Conservation (phyloP, 108 stramenopile genomes). For the Nitzschia sp. region DNA sequence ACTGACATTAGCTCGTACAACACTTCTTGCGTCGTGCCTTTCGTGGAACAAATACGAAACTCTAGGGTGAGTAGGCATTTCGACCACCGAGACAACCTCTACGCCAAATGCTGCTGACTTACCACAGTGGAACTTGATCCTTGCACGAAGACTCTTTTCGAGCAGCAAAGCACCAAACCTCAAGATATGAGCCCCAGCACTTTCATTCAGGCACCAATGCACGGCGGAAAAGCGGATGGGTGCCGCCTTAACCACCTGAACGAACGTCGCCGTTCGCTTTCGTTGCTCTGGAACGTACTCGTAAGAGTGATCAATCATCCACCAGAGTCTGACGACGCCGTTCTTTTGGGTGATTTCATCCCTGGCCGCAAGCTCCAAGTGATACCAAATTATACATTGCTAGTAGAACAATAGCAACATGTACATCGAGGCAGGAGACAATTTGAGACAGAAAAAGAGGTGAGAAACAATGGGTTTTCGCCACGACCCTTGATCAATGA, state of each 20-base stretch:
- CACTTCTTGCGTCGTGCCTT: slow-evolving; percentile 8
- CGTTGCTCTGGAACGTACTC: background rate
- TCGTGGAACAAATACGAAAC: background rate
- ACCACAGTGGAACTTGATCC: slow-evolving; percentile 16
- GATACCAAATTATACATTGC: slow-evolving; percentile 11
- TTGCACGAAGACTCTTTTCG: slow-evolving; percentile 6
- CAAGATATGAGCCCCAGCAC: background rate
- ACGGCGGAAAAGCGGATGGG: slow-evolving; percentile 12
- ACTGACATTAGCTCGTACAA: slow-evolving; percentile 9
- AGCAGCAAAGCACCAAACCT: slow-evolving; percentile 3
- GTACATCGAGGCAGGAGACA: too few species aligned
- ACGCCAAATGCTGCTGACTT: background rate
- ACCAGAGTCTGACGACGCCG: slow-evolving; percentile 8
- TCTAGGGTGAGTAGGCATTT: background rate
- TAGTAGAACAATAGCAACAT: too few species aligned
- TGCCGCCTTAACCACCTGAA: background rate
- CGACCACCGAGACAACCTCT: background rate
- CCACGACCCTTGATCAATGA: background rate
- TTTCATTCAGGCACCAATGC: slow-evolving; percentile 15
- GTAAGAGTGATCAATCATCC: background rate
- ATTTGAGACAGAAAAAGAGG: too few species aligned
- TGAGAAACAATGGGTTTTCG: background rate
- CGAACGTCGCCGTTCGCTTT: background rate
- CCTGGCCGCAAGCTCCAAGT: slow-evolving; percentile 5
- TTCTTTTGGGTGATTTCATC: slow-evolving; percentile 16